Conservation (phyloP, 2,329 filamentous ascomycete genomes). For the Cytospora schulzeri region DNA sequence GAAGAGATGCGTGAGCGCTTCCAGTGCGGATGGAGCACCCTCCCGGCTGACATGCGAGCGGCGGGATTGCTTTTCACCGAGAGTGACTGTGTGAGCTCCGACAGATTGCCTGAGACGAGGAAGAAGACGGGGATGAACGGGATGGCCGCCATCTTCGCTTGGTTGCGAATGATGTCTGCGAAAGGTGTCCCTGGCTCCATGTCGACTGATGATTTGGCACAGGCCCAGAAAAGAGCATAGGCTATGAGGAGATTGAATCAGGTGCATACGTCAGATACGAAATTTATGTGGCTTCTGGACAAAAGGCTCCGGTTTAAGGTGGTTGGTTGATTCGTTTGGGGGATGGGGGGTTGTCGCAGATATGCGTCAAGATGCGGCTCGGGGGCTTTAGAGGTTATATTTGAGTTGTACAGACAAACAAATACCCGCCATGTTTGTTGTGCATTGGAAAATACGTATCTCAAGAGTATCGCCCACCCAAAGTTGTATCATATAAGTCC, state of each 20-base stretch:
- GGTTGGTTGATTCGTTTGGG: too few relatives aligned
- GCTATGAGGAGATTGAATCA: conserved; percentile 18
- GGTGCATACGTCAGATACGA: conserved; percentile 23
- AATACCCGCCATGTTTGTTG: too few relatives aligned
- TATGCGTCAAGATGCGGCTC: too few relatives aligned
- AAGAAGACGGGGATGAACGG: conserved; percentile 7
- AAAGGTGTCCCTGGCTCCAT: conserved; percentile 11
- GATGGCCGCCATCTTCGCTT: conserved; percentile 9
- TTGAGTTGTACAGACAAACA: too few relatives aligned
- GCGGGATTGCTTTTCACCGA: conserved; percentile 6
- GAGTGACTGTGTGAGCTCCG: conserved; percentile 20
- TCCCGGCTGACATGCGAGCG: conserved; percentile 21
- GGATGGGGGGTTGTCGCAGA: too few relatives aligned
- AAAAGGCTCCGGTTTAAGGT: neutral
- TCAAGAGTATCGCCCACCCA: too few relatives aligned
- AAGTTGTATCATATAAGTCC: too few relatives aligned
- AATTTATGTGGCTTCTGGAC: conserved; percentile 13
- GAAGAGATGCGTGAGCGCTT: conserved; percentile 17
- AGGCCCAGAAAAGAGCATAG: conserved; percentile 18
- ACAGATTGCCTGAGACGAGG: conserved; percentile 25
- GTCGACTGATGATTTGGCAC: conserved; percentile 6
- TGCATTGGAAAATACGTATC: too few relatives aligned
- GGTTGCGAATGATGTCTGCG: conserved; percentile 20
- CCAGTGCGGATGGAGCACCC: conserved; percentile 24
- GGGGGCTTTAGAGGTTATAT: too few relatives aligned